phyloP scores from a whole-genome alignment of 495 filamentous ascomycete species.

The Rhypophila decipiens region DNA sequence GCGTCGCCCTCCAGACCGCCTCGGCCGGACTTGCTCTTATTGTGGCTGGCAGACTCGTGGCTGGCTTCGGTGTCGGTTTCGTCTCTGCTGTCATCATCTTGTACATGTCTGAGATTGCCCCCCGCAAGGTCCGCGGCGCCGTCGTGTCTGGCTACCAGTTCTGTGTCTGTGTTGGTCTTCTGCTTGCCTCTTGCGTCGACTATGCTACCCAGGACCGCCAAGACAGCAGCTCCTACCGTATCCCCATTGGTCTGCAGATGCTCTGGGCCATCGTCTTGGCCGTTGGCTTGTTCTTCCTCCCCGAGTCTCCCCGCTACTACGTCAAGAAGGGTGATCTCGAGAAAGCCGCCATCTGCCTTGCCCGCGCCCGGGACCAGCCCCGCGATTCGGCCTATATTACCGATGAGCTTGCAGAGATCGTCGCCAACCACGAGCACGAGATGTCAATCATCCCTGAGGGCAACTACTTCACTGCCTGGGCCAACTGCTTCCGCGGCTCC shows the following conservation, averaged over 20 bases:
- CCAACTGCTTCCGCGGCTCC: slow-evolving; percentile 56
- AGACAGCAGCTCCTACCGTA: slow-evolving; percentile 63
- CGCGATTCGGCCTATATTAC: slow-evolving; percentile 54
- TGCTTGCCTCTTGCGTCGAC: slow-evolving; percentile 64
- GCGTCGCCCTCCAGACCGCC: slow-evolving; percentile 55
- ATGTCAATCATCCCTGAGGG: slow-evolving; percentile 54
- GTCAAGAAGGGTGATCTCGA: slow-evolving; percentile 65
- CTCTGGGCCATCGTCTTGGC: slow-evolving; percentile 62
- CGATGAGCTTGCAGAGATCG: slow-evolving; percentile 70
- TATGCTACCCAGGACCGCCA: slow-evolving; percentile 60
- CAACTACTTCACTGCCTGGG: slow-evolving; percentile 61
- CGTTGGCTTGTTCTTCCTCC: slow-evolving; percentile 52
- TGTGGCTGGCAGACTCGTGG: slow-evolving; percentile 54
- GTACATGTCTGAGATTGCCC: slow-evolving; percentile 65
- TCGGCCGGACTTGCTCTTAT: slow-evolving; percentile 22
- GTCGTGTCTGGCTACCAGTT: slow-evolving; percentile 74
- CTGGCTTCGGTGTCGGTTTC: slow-evolving; percentile 57
- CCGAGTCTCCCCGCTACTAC: slow-evolving; percentile 73
- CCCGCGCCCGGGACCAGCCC: slow-evolving; percentile 61
- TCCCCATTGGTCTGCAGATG: slow-evolving; percentile 64
- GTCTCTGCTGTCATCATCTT: slow-evolving; percentile 67
- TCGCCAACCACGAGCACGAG: slow-evolving; percentile 76
- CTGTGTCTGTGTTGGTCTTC: slow-evolving; percentile 65
- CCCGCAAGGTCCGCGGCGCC: slow-evolving; percentile 63
- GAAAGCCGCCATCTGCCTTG: slow-evolving; percentile 52